Percentiles rank a stretch among this genome's conserved stretches.
phyloP scores from a whole-genome alignment of 2,329 filamentous ascomycete genomes.

The Whalleya microplaca region DNA sequence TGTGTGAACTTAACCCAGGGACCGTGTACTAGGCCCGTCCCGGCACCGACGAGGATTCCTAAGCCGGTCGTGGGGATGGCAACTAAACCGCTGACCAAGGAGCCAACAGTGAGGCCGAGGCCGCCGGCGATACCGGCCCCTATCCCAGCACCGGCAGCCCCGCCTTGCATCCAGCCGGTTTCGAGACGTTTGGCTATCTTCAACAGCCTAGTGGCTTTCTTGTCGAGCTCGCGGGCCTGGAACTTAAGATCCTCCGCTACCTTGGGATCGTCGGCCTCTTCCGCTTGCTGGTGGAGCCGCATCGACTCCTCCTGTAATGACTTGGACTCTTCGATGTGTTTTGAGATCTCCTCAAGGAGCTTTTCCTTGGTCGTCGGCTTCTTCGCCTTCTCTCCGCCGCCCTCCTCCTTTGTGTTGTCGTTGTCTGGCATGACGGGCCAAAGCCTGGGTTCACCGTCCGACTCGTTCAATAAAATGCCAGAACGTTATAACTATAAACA shows the following conservation, averaged over 20 bases:
- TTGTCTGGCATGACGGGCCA: conserved; percentile 21
- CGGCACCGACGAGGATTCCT: conserved; percentile 37
- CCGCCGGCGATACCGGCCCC: conserved; percentile 39
- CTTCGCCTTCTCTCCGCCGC: conserved; percentile 14
- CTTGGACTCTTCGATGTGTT: conserved; percentile 36
- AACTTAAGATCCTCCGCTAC: conserved; percentile 35
- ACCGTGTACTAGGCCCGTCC: conserved; percentile 38
- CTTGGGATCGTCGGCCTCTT: conserved; percentile 30
- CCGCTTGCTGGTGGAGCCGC: conserved; percentile 33
- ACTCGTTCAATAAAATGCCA: neutral
- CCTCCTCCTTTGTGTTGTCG: conserved; percentile 2
- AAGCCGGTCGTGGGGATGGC: conserved; percentile 38
- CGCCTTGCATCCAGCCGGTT: conserved; percentile 39
- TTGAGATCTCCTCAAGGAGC: conserved; percentile 37
- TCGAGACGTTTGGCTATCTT: conserved; percentile 38
- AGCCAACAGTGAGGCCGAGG: conserved; percentile 35
- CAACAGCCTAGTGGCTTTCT: conserved; percentile 35
- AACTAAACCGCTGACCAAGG: conserved; percentile 36
- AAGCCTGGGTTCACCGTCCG: neutral
- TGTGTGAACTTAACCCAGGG: conserved; percentile 40
- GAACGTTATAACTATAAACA: neutral
- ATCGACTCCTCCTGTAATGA: conserved; percentile 34
- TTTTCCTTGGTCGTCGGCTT: conserved; percentile 35
- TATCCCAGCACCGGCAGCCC: conserved; percentile 38
- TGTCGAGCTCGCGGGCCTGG: conserved; percentile 36